Percentiles rank a stretch among this genome's conserved stretches.
Conservation (phyloP, 148 eudicot species). For the Simmondsia chinensis region DNA sequence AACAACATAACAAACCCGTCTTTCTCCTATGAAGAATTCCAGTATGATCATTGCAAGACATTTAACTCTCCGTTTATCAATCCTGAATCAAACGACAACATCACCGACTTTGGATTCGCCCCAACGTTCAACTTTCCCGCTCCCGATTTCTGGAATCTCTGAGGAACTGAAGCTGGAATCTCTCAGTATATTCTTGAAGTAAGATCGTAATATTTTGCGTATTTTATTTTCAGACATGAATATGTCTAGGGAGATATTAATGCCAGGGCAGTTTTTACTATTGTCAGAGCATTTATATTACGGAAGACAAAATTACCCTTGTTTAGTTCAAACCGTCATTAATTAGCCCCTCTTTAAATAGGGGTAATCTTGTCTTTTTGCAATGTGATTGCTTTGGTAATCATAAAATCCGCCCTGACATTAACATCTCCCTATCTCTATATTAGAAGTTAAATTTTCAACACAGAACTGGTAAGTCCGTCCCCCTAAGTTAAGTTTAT, state of each 20-base stretch:
- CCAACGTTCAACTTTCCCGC: conserved; percentile 19
- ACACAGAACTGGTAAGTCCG: no score
- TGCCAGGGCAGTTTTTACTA: no score
- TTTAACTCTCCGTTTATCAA: conserved; percentile 22
- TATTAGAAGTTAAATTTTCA: no score
- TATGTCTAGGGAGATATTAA: no score
- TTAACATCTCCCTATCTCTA: no score
- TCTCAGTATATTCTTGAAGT: conserved; percentile 1
- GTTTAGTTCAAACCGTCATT: no score
- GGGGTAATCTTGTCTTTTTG: conserved; percentile 13
- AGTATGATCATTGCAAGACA: conserved; percentile 19
- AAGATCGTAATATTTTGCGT: neutral
- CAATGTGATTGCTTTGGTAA: no score
- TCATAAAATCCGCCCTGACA: no score
- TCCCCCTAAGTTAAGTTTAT: no score
- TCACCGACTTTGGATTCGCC: conserved; percentile 21
- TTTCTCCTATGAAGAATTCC: conserved; percentile 15
- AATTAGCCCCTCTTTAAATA: conserved; percentile 10
- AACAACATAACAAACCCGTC: conserved; percentile 13
- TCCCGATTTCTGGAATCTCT: conserved; percentile 19
- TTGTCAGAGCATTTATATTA: no score
- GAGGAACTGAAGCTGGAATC: conserved; percentile 2
- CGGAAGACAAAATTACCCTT: no score
- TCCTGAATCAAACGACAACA: conserved; percentile 13
- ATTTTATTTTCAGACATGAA: conserved; percentile 22